Evolutionary conservation across 2,329 filamentous ascomycete species (phyloP).

Genomic region (Ophiostoma pallidulum): DNA sequence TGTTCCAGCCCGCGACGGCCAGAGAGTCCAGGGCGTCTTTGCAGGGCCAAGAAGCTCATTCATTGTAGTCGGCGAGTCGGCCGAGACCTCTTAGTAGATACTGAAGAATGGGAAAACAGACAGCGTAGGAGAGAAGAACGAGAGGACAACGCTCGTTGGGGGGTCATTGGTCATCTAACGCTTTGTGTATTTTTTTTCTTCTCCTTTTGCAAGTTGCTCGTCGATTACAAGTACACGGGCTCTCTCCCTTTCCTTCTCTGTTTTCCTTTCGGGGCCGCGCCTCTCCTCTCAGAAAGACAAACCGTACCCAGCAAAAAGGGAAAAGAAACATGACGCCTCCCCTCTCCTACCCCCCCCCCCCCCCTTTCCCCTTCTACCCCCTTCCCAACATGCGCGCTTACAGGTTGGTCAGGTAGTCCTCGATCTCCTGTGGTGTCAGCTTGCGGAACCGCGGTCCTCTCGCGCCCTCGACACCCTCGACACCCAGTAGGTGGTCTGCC

Average conservation of each 20-base stretch:
- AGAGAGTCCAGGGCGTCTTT: constrained; percentile 31
- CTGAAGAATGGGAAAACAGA: too few species aligned
- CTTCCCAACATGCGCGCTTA: constrained; percentile 35
- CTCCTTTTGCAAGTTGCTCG: constrained; percentile 5
- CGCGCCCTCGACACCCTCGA: constrained; percentile 79
- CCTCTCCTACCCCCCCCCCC: neutral
- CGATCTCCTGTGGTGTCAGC: constrained; percentile 94
- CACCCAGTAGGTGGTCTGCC: constrained; percentile 83
- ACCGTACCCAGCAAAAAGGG: too few species aligned
- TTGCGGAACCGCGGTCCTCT: constrained; percentile 85
- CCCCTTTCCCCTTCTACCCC: neutral
- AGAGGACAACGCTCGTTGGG: too few species aligned
- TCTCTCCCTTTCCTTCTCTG: constrained; percentile 10
- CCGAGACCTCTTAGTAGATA: too few species aligned
- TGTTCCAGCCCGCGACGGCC: constrained; percentile 21
- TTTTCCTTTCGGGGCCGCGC: neutral
- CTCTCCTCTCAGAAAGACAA: too few species aligned
- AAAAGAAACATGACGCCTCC: neutral
- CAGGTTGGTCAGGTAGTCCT: constrained; percentile 98
- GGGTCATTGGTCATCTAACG: constrained; percentile 16
- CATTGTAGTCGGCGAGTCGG: constrained; percentile 27
- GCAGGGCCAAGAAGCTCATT: constrained; percentile 43
- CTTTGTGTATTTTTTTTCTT: constrained; percentile 5
- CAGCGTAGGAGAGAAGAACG: too few species aligned
- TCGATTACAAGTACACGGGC: constrained; percentile 15